A percentile compares a stretch with the other conserved stretches of the same genome.
Evolutionary conservation across 2,329 filamentous ascomycete genomes (phyloP).

Genomic region (Incumbomyces lentus): DNA sequence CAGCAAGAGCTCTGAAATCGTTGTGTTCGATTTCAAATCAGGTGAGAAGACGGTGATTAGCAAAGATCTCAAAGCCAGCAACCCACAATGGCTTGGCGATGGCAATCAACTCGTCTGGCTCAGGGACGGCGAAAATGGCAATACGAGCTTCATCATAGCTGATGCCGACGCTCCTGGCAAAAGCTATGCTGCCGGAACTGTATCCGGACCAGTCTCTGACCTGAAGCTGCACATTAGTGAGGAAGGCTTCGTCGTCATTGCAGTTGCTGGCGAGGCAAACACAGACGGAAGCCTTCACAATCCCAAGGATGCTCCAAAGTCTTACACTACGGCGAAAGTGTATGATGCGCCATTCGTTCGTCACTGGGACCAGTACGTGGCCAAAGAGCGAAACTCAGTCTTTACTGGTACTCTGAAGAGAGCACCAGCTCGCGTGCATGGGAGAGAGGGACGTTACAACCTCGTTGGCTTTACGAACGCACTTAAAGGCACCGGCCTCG

Average conservation of each 20-base stretch:
- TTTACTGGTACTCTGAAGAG: slow-evolving; percentile 39
- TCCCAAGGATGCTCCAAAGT: slow-evolving; percentile 38
- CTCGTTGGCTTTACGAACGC: slow-evolving; percentile 36
- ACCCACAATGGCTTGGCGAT: slow-evolving; percentile 37
- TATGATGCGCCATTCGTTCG: slow-evolving; percentile 44
- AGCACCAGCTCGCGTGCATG: slow-evolving; percentile 28
- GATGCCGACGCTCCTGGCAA: slow-evolving; percentile 31
- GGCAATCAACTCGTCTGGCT: slow-evolving; percentile 37
- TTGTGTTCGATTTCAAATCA: slow-evolving; percentile 33
- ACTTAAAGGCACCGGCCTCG: slow-evolving; percentile 30
- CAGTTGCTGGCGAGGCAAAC: slow-evolving; percentile 38
- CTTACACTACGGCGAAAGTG: slow-evolving; percentile 35
- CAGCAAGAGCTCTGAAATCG: slow-evolving; percentile 36
- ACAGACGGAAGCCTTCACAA: slow-evolving; percentile 40
- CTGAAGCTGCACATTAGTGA: slow-evolving; percentile 36
- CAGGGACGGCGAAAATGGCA: slow-evolving; percentile 34
- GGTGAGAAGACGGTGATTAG: slow-evolving; percentile 33
- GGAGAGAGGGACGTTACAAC: slow-evolving; percentile 26
- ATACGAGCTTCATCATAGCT: slow-evolving; percentile 36
- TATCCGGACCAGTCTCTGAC: slow-evolving; percentile 36
- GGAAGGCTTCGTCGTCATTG: slow-evolving; percentile 34
- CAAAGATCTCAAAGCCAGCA: slow-evolving; percentile 35
- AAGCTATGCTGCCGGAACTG: slow-evolving; percentile 35
- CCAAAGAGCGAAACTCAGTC: slow-evolving; percentile 39
- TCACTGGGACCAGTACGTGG: slow-evolving; percentile 44